Evolutionary conservation across 139 green algal species (phyloP), one percentile per base, ranked within the genome.

Genomic region (Chlorella sp.): DNA sequence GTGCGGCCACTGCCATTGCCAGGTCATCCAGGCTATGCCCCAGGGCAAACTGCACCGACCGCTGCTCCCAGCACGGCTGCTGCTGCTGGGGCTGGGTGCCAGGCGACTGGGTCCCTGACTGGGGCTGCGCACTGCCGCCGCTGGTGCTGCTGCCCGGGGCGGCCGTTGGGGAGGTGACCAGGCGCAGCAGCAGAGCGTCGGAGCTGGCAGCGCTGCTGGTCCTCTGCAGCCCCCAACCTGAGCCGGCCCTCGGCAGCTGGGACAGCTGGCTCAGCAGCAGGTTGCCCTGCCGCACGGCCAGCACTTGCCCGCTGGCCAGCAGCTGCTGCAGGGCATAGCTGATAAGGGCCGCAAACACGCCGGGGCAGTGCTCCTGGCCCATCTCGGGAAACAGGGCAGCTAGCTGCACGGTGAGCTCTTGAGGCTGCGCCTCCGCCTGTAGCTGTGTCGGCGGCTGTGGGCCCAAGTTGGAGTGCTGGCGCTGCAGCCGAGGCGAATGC

Each of bases 321-420:
- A 88, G 83, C 83, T 81, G 83, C 83, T 88, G 64, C 83, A 81
- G 66, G 0, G 66, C 66, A 22, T 66, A 80, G 83, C 37, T 88
- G 83, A 36, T 40, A 0, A 88, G 83, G 30, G 83, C 83, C 24
- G 68, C 68, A 60, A 88, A 79, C 36, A 88, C 36, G 14, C 34
- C 81, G 81, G 83, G 36, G 9, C 34, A 64, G 19, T 89, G 85
- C 32, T 60, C 81, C 4, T 21, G 53, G 30, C 30, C 81, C 90
- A 93, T 66, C 15, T 77, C 82, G 3, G 81, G 90, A 48, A 88
- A 79, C 66, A 93, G 40, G 0, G 78, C 88, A 11, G 77, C 87
- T 81, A 93, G 81, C 81, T 76, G 73, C 37, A 93, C 5, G 22
- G 40, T 4, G 21, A 89, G 69, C 19, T 89, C 48, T 12, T 34